Conservation (phyloP, 164 flowering plant species). For the Nymphaea thermarum region DNA sequence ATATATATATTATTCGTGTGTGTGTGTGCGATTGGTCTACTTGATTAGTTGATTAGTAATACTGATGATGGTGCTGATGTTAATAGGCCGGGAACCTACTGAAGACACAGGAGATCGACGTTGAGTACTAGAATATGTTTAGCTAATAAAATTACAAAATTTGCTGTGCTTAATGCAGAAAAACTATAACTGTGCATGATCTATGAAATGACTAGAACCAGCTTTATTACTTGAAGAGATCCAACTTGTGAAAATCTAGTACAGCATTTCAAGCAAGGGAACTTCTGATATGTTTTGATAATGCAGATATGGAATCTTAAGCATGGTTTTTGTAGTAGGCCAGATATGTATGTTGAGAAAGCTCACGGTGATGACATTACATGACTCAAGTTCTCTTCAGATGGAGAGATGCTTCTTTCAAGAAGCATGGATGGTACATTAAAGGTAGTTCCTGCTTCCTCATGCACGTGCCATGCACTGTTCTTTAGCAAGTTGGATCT, state of each 20-base stretch:
- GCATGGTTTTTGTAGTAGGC: conserved; percentile 99
- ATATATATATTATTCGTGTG: too few species aligned
- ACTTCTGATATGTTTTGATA: neutral
- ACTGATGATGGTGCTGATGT: too few species aligned
- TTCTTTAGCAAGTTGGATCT: neutral
- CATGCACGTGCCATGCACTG: neutral
- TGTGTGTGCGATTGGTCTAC: too few species aligned
- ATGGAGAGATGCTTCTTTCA: conserved; percentile 63
- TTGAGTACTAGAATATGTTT: too few species aligned
- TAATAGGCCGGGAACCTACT: too few species aligned
- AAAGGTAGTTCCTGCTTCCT: conserved; percentile 34
- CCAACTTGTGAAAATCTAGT: neutral
- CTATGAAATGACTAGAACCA: neutral
- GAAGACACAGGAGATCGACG: too few species aligned
- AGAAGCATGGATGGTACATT: conserved; percentile 82
- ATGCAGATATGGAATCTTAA: conserved; percentile 81
- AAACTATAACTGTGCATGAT: too few species aligned
- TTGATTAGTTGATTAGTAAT: too few species aligned
- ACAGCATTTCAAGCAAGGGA: neutral
- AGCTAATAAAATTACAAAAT: too few species aligned
- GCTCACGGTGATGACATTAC: conserved; percentile 87
- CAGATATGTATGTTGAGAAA: conserved; percentile 62
- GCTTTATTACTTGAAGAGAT: neutral
- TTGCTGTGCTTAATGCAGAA: too few species aligned
- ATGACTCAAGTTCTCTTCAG: conserved; percentile 71